Percentiles rank a stretch among this genome's conserved stretches.
Conservation (phyloP, 2,329 filamentous ascomycete genomes). For the Ilyonectria mors-panacis region DNA sequence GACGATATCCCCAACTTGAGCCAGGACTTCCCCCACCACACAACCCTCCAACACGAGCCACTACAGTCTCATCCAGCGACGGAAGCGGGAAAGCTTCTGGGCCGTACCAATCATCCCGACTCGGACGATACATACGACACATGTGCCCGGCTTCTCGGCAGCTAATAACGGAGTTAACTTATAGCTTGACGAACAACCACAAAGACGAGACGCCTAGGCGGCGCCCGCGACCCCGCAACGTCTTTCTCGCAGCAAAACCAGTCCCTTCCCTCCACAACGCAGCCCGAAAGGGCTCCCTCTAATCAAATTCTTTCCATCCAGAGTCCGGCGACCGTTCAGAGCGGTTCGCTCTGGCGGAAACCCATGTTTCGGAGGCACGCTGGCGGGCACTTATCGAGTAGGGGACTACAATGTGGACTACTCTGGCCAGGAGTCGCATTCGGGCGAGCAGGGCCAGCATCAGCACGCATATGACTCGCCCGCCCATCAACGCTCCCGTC, state of each 20-base stretch:
- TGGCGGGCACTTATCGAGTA: conserved; percentile 82
- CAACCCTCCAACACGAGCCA: conserved; percentile 43
- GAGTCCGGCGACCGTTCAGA: conserved; percentile 79
- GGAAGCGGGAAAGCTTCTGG: conserved; percentile 48
- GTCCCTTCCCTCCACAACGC: conserved; percentile 53
- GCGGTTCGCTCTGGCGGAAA: conserved; percentile 83
- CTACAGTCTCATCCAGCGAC: conserved; percentile 45
- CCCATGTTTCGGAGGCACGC: conserved; percentile 80
- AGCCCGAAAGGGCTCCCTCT: conserved; percentile 69
- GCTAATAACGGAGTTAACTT: conserved; percentile 46
- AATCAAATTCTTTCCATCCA: conserved; percentile 73
- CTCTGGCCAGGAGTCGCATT: conserved; percentile 76
- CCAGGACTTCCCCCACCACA: conserved; percentile 40
- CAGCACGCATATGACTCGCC: conserved; percentile 74
- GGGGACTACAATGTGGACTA: conserved; percentile 83
- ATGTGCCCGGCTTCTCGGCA: conserved; percentile 47
- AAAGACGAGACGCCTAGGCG: conserved; percentile 38
- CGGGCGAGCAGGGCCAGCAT: conserved; percentile 75
- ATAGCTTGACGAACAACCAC: conserved; percentile 43
- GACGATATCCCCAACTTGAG: conserved; percentile 41
- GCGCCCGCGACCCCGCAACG: conserved; percentile 47
- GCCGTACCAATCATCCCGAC: conserved; percentile 44
- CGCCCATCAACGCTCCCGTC: conserved; percentile 54
- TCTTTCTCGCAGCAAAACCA: conserved; percentile 44
- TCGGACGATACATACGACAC: conserved; percentile 37